Conservation (phyloP, 2,329 filamentous ascomycete genomes). For the Byssochlamys sp. region DNA sequence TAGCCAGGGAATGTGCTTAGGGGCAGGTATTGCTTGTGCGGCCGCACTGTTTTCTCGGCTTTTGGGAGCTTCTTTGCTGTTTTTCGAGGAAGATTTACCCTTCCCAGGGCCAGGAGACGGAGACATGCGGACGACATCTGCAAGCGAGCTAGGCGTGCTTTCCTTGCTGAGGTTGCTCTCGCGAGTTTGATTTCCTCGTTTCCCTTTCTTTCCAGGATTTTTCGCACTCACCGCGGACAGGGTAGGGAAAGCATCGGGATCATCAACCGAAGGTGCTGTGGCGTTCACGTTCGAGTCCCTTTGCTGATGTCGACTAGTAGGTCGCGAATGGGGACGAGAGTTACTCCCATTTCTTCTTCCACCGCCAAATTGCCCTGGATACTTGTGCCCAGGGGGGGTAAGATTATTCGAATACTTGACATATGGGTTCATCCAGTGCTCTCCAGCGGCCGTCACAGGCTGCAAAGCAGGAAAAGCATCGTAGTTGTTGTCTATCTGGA, state of each 20-base stretch:
- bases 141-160: slow-evolving; percentile 65
- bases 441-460: slow-evolving; percentile 48
- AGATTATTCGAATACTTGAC: slow-evolving; percentile 37
- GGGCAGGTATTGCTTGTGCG: slow-evolving; percentile 72
- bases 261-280: slow-evolving; percentile 70
- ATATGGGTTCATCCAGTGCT: slow-evolving; percentile 48
- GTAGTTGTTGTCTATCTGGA: slow-evolving; percentile 68
- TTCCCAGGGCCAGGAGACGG: slow-evolving; percentile 63
- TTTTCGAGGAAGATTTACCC: slow-evolving; percentile 46
- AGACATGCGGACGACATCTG: slow-evolving; percentile 91
- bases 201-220: slow-evolving; percentile 71
- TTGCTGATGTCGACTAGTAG: slow-evolving; percentile 69
- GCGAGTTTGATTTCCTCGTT: slow-evolving; percentile 69
- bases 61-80: slow-evolving; percentile 53
- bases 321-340: slow-evolving; percentile 67
- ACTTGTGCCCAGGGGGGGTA: slow-evolving; percentile 39
- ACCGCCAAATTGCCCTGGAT: slow-evolving; percentile 14
- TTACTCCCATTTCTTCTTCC: slow-evolving; percentile 40
- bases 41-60: slow-evolving; percentile 69
- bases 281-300: slow-evolving; percentile 53
- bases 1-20: slow-evolving; percentile 90
- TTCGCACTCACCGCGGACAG: slow-evolving; percentile 68
- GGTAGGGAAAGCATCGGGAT: slow-evolving; percentile 89
- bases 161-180: slow-evolving; percentile 52
- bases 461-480: slow-evolving; percentile 74